Conservation (phyloP, 805 yeast genomes). For the Torulaspora quercuum region DNA sequence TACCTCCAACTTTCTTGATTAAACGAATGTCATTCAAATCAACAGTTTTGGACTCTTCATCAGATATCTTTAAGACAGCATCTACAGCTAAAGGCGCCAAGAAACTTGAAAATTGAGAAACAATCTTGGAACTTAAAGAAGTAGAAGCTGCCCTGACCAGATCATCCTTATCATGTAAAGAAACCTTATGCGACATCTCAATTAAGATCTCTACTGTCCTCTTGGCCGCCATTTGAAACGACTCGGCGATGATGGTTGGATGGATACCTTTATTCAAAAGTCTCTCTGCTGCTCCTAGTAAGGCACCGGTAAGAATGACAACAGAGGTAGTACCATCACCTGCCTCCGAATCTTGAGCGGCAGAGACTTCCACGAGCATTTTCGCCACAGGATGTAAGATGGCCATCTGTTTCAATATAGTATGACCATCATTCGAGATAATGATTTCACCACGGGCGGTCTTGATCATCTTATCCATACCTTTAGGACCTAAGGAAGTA, state of each 20-base stretch:
- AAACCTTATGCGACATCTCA: slow-evolving; percentile 80
- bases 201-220: slow-evolving; percentile 77
- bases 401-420: slow-evolving; percentile 95
- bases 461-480: slow-evolving; percentile 99
- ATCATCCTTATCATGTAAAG: slow-evolving; percentile 76
- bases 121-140: slow-evolving; percentile 91
- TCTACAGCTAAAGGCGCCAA: slow-evolving; percentile 94
- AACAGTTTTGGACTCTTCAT: slow-evolving; percentile 58
- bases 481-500: slow-evolving; percentile 96
- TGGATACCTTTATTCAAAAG: slow-evolving; percentile 87
- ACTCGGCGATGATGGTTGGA: slow-evolving; percentile 91
- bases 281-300: slow-evolving; percentile 92
- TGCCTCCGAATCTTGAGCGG: slow-evolving; percentile 98
- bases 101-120: slow-evolving; percentile 81
- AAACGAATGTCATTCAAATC: slow-evolving; percentile 86
- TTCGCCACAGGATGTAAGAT: slow-evolving; percentile 98
- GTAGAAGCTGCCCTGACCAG: slow-evolving; percentile 91
- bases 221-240: slow-evolving; percentile 83
- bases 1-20: slow-evolving; percentile 93
- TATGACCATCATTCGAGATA: slow-evolving; percentile 97
- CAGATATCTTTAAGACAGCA: slow-evolving; percentile 75
- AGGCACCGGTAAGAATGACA: slow-evolving; percentile 90
- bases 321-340: slow-evolving; percentile 99
- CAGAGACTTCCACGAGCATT: slow-evolving; percentile 95
- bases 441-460: slow-evolving; percentile 89